Evolutionary conservation across 352 stramenopile species (phyloP).

Genomic region (Globisporangium paddicum): DNA sequence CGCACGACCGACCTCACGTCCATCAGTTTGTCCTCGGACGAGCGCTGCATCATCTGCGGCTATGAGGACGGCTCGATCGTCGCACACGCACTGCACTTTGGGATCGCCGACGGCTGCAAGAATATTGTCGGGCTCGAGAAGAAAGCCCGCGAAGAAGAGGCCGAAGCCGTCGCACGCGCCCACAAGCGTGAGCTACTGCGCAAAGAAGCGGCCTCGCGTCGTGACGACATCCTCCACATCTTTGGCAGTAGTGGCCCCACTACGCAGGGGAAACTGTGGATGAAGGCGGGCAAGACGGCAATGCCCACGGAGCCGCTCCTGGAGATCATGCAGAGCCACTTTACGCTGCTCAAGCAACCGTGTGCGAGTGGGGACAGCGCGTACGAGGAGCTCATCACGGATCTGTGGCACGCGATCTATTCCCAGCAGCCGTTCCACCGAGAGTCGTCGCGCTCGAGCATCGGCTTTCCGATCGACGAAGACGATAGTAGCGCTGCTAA

Average conservation of each 20-base stretch:
- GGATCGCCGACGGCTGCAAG: slow-evolving; percentile 71
- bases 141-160: slow-evolving; percentile 68
- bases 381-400: slow-evolving; percentile 56
- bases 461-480: slow-evolving; percentile 16
- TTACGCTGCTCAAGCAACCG: slow-evolving; percentile 60
- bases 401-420: slow-evolving; percentile 73
- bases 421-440: slow-evolving; percentile 32
- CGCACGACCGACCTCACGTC: slow-evolving; percentile 54
- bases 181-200: slow-evolving; percentile 64
- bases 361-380: slow-evolving; percentile 55
- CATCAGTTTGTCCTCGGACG: slow-evolving; percentile 73
- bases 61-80: slow-evolving; percentile 78
- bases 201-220: slow-evolving; percentile 38
- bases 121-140: slow-evolving; percentile 65
- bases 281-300: slow-evolving; percentile 40
- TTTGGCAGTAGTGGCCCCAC: slow-evolving; percentile 29
- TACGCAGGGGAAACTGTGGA: slow-evolving; percentile 37
- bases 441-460: slow-evolving; percentile 14
- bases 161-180: slow-evolving; percentile 68
- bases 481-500: slow-evolving; percentile 3
- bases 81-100: slow-evolving; percentile 79
- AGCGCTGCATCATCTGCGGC: slow-evolving; percentile 76
- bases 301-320: slow-evolving; percentile 55
- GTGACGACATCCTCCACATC: slow-evolving; percentile 47
- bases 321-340: slow-evolving; percentile 62